A percentile compares a stretch with the other conserved stretches of the same genome.
phyloP scores from a whole-genome alignment of 139 green algal genomes.

The Trebouxia sp. region DNA sequence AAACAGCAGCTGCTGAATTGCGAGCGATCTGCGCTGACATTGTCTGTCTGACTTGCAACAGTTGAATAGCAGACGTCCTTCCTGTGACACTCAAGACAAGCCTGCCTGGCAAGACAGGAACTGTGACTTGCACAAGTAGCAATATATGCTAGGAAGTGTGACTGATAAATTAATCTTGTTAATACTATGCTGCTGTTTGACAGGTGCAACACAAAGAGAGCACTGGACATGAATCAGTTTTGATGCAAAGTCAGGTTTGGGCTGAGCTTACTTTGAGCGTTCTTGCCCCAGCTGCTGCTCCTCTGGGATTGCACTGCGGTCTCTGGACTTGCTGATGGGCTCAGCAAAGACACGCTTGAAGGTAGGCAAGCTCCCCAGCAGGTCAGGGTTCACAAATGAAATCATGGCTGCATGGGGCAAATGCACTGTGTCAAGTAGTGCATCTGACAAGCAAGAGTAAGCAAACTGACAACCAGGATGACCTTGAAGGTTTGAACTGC shows the following conservation, averaged over 20 bases:
- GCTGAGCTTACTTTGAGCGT: constrained; percentile 31
- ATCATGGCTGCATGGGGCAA: constrained; percentile 50
- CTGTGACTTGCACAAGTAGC: too few species aligned
- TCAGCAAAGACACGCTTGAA: constrained; percentile 79
- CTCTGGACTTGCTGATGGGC: constrained; percentile 64
- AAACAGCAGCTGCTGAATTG: too few species aligned
- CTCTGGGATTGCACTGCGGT: constrained; percentile 60
- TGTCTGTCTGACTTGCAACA: too few species aligned
- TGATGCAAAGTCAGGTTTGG: background rate
- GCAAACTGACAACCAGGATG: too few species aligned
- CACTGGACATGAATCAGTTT: background rate
- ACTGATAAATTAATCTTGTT: too few species aligned
- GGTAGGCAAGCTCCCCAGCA: constrained; percentile 58
- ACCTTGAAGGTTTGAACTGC: background rate
- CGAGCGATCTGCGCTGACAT: too few species aligned
- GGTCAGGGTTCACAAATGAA: constrained; percentile 70
- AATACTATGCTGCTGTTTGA: too few species aligned
- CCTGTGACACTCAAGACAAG: too few species aligned
- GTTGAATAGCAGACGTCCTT: too few species aligned
- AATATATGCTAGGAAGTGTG: too few species aligned
- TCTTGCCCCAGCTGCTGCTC: constrained; percentile 63
- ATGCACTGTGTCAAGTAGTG: background rate
- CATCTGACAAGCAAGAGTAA: too few species aligned
- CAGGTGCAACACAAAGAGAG: background rate
- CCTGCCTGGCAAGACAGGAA: too few species aligned